These are phyloP conservation scores for Nitzschia sp. DNA, from an alignment of 108 stramenopile species.

Conservation along the genomic window DNA sequence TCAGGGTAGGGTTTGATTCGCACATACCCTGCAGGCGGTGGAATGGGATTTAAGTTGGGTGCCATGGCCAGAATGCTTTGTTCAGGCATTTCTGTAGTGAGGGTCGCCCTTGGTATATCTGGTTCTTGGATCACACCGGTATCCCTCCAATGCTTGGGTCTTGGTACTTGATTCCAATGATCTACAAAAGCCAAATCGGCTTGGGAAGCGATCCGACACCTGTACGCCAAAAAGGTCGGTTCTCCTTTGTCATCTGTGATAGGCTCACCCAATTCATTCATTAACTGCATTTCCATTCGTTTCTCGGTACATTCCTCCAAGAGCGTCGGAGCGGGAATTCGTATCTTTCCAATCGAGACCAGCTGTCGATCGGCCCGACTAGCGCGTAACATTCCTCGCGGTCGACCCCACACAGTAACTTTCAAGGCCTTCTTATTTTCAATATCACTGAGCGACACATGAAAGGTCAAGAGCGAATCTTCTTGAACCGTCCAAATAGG, in stretches of 20 bases:
- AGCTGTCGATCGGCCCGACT: background rate
- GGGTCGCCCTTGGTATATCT: background rate
- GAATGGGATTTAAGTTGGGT: background rate
- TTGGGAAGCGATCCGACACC: constrained; percentile 21
- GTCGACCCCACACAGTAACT: constrained; percentile 28
- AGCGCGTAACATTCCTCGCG: background rate
- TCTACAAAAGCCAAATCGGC: constrained; percentile 18
- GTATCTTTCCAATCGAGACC: constrained; percentile 22
- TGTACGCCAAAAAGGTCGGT: constrained; percentile 10
- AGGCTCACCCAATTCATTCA: constrained; percentile 25
- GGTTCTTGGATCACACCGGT: constrained; percentile 7
- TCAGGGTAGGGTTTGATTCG: constrained; percentile 63
- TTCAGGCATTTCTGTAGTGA: constrained; percentile 15
- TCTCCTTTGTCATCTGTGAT: constrained; percentile 1
- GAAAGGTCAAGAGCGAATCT: constrained; percentile 11
- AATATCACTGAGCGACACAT: constrained; percentile 17
- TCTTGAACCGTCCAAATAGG: constrained; percentile 33
- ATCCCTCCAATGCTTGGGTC: background rate
- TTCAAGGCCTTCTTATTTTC: constrained; percentile 17
- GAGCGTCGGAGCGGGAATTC: constrained; percentile 7
- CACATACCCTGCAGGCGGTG: constrained; percentile 9
- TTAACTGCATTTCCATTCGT: constrained; percentile 18
- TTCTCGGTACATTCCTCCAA: constrained; percentile 13
- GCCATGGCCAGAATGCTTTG: background rate
- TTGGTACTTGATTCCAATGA: constrained; percentile 10